These are phyloP conservation scores for Ustilago cynodontis DNA, from an alignment of 1,284 basidiomycete species.

Conservation along the genomic window DNA sequence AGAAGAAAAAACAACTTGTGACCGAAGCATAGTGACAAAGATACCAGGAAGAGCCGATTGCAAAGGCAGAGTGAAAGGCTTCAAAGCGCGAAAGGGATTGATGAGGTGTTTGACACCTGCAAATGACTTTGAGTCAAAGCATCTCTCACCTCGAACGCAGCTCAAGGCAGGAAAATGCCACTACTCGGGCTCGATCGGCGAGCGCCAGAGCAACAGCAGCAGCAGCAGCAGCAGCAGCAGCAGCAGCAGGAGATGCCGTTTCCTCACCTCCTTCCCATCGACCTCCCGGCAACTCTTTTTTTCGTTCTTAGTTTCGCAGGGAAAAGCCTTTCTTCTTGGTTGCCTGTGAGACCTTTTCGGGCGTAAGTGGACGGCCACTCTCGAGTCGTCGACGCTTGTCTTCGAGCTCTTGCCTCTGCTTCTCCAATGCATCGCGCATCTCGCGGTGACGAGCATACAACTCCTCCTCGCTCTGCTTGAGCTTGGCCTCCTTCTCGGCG, in stretches of 20 bases:
- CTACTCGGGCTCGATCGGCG: conserved; percentile 1
- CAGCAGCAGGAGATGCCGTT: neutral
- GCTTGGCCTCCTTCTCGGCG: conserved; percentile 69
- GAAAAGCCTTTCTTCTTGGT: conserved; percentile 66
- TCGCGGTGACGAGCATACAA: conserved; percentile 69
- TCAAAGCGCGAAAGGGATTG: neutral
- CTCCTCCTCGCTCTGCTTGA: conserved; percentile 70
- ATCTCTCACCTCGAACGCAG: neutral
- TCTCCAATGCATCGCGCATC: conserved; percentile 78
- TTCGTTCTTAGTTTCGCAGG: conserved; percentile 53
- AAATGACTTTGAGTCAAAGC: conserved; percentile 1
- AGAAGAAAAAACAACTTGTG: conserved; percentile 6
- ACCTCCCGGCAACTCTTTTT: neutral
- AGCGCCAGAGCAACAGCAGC: neutral
- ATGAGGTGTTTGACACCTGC: neutral
- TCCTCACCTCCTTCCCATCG: neutral
- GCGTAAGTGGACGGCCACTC: conserved; percentile 78
- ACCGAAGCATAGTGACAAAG: neutral
- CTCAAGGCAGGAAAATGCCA: neutral
- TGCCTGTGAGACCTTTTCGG: conserved; percentile 79
- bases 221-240: neutral
- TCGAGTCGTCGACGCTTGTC: conserved; percentile 96
- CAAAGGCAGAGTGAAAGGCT: neutral
- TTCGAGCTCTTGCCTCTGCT: conserved; percentile 92
- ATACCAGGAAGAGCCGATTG: neutral